Evolutionary conservation across 495 filamentous ascomycete genomes (phyloP).

Genomic region (Penicillium robsamsonii): DNA sequence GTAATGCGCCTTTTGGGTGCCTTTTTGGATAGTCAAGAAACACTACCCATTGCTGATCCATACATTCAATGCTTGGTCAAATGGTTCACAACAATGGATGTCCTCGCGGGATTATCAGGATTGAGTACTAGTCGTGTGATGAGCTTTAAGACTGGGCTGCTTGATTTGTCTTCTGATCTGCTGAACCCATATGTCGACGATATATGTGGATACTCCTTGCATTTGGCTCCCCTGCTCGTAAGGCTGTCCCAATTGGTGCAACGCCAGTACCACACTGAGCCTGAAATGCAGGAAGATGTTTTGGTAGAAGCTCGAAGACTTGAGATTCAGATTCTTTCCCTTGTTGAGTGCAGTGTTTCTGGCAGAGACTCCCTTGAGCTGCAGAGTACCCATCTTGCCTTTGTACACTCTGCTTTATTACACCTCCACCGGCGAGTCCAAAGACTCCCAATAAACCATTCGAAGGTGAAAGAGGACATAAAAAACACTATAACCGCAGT

Average conservation of each 20-base stretch:
- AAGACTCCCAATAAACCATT: constrained; percentile 19
- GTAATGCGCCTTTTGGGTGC: constrained; percentile 25
- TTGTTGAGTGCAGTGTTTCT: constrained; percentile 16
- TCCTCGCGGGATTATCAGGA: constrained; percentile 28
- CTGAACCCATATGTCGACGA: constrained; percentile 22
- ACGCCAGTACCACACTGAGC: neutral
- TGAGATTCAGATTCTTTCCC: constrained; percentile 16
- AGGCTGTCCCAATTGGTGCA: constrained; percentile 18
- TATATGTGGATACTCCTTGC: constrained; percentile 35
- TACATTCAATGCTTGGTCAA: constrained; percentile 28
- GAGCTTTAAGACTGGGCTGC: constrained; percentile 4
- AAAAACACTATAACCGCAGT: constrained; percentile 24
- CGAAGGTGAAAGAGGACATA: constrained; percentile 26
- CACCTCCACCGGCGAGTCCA: constrained; percentile 34
- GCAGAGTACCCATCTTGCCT: constrained; percentile 28
- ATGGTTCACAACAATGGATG: constrained; percentile 34
- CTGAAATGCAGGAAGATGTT: neutral
- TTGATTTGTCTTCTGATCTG: constrained; percentile 2
- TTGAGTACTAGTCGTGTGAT: constrained; percentile 5
- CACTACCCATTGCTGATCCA: constrained; percentile 9
- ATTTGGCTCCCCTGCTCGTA: constrained; percentile 26
- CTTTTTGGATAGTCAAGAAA: constrained; percentile 18
- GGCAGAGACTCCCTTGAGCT: constrained; percentile 17
- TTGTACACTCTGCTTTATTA: constrained; percentile 32
- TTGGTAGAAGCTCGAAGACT: constrained; percentile 11